Evolutionary conservation across 176 grass and related monocot species (phyloP).

Genomic region (Rhynchospora pubera): DNA sequence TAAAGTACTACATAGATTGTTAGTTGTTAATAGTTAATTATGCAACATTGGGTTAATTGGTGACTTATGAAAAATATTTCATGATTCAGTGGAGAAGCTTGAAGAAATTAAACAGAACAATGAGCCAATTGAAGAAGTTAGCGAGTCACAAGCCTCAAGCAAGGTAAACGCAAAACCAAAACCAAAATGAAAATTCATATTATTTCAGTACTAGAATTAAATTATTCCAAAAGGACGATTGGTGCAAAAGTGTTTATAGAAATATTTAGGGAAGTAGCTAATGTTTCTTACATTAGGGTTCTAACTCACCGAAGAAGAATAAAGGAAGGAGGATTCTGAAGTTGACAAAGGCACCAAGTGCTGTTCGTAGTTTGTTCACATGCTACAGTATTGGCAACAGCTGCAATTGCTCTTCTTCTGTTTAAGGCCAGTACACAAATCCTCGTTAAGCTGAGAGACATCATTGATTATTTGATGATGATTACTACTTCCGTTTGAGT

Average conservation of each 20-base stretch:
- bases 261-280: neutral
- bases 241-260: neutral
- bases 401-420: neutral
- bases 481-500: neutral
- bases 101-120: constrained; percentile 1
- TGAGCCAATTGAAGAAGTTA: constrained; percentile 16
- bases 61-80: neutral
- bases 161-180: neutral
- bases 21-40: neutral
- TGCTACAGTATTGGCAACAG: constrained; percentile 3
- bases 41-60: neutral
- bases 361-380: constrained; percentile 9
- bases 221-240: too few relatives aligned
- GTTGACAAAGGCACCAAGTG: constrained; percentile 7
- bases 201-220: too few relatives aligned
- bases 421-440: neutral
- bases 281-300: neutral
- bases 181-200: neutral
- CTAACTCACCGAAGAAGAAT: neutral
- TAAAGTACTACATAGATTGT: neutral
- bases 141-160: neutral
- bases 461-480: neutral
- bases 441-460: neutral
- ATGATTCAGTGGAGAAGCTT: neutral
- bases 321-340: constrained; percentile 10